A percentile compares a stretch with the other conserved stretches of the same genome.
Evolutionary conservation across 805 yeast species (phyloP).

Genomic region (Sugiyamaella lignohabitans): DNA sequence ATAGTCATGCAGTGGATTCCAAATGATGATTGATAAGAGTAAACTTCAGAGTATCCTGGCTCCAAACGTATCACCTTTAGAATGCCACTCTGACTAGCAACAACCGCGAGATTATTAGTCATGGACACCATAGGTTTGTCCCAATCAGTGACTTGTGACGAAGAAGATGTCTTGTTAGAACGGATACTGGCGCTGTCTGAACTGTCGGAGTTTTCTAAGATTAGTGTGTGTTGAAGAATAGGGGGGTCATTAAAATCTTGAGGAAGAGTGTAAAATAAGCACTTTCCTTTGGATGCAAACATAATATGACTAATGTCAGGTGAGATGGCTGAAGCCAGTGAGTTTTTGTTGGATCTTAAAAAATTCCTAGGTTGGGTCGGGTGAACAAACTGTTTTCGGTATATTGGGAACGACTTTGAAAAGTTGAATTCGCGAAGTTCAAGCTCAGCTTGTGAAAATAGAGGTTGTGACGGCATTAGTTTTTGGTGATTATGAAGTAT

Average conservation of each 20-base stretch:
- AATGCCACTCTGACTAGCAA: constrained; percentile 69
- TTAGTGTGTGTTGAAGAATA: constrained; percentile 34
- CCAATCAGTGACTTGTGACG: constrained; percentile 8
- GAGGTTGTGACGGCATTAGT: background rate
- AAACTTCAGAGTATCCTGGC: constrained; percentile 39
- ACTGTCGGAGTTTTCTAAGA: constrained; percentile 6
- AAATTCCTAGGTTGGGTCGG: constrained; percentile 48
- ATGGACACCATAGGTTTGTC: constrained; percentile 33
- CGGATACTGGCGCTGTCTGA: background rate
- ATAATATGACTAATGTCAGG: constrained; percentile 61
- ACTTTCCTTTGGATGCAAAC: constrained; percentile 56
- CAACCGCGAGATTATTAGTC: constrained; percentile 52
- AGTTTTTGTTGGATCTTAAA: constrained; percentile 38
- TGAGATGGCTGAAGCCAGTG: constrained; percentile 52
- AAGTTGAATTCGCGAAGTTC: constrained; percentile 39
- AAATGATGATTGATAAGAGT: constrained; percentile 61
- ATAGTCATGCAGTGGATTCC: constrained; percentile 76
- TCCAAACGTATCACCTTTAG: constrained; percentile 44
- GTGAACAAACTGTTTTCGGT: constrained; percentile 54
- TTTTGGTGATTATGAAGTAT: background rate
- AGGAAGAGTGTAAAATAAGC: constrained; percentile 63
- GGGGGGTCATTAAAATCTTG: constrained; percentile 48
- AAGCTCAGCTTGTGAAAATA: constrained; percentile 9
- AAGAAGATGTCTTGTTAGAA: background rate
- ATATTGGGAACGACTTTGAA: constrained; percentile 77